Conservation (phyloP, 768 basidiomycete species). For the Clathrus columnatus region DNA sequence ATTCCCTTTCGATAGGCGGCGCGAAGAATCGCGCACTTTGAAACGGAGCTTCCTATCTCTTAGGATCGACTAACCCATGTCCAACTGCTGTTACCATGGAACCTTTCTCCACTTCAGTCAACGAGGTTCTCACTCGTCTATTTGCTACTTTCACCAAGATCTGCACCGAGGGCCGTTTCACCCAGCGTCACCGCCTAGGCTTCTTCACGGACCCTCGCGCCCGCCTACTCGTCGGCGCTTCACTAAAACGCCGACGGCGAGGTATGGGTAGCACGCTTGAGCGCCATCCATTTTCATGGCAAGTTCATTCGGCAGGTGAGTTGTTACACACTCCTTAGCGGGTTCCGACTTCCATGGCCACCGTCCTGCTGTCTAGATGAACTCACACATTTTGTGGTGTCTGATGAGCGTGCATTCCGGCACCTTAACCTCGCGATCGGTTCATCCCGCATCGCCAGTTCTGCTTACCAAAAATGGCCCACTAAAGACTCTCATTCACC, state of each 20-base stretch:
- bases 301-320: constrained; percentile 87
- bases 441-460: constrained; percentile 67
- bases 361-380: constrained; percentile 52
- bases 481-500: constrained; percentile 62
- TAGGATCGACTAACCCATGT: constrained; percentile 82
- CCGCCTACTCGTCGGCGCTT: constrained; percentile 69
- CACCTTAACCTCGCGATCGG: constrained; percentile 70
- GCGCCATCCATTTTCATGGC: constrained; percentile 89
- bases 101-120: constrained; percentile 86
- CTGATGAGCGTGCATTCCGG: constrained; percentile 77
- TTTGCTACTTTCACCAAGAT: constrained; percentile 87
- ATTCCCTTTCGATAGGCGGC: constrained; percentile 70
- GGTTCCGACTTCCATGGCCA: constrained; percentile 82
- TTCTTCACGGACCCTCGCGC: constrained; percentile 69
- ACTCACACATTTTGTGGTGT: constrained; percentile 52
- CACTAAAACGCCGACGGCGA: constrained; percentile 51
- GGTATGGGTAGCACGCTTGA: constrained; percentile 82
- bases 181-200: constrained; percentile 67
- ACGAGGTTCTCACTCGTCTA: constrained; percentile 81
- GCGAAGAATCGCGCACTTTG: constrained; percentile 54
- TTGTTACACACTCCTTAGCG: constrained; percentile 85
- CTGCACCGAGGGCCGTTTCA: constrained; percentile 76
- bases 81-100: constrained; percentile 82
- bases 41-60: constrained; percentile 72
- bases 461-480: constrained; percentile 69